Base-by-base conservation (phyloP, 2,329 filamentous ascomycete genomes). In the Aspergillus alliaceus region DNA sequence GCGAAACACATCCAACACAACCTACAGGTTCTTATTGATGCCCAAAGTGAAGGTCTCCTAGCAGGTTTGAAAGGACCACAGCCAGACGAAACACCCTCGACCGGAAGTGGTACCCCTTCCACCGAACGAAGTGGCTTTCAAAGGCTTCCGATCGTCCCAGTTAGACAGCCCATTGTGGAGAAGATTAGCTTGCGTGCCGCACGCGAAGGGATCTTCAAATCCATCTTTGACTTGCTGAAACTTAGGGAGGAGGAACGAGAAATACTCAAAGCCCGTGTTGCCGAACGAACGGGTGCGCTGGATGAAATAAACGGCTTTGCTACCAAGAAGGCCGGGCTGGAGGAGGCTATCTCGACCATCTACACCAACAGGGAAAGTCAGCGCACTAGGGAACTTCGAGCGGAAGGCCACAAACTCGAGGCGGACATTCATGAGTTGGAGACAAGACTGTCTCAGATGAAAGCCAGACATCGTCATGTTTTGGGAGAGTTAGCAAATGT, bases 11-110 rank as follows among this genome's bases (percentile, higher is more conserved):
- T 87, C 9, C 79, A 87, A 65, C 77, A 78, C 52, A 81, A 84
- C 59, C 75, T 87, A 9, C 85, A 87, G 68, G 75, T 77, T 56
- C 73, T 86, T 11, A 80, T 87, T 22, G 84, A 87, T 69, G 82
- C 83, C 9, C 85, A 87, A 68, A 82, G 83, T 31, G 83, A 85
- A 63, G 83, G 81, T 18, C 73, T 87, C 29, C 73, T 81, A 39
- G 77, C 79, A 47, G 81, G 80, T 3, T 69, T 84, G 3, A 71
- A 73, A 12, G 72, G 70, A 12, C 69, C 74, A 25, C 65, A 68
- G 6, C 50, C 60, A 29, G 78, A 83, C 59, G 79, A 81, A 56
- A 66, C 39, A 20, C 48, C 52, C 1, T 83, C 82, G 1, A 80
- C 77, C 32, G 78, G 78, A 39, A 84, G 79, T 60, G 67, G 66